Percentiles rank a stretch among this genome's conserved stretches.
phyloP scores from a whole-genome alignment of 345 rosid species.

The Luvunga scandens region DNA sequence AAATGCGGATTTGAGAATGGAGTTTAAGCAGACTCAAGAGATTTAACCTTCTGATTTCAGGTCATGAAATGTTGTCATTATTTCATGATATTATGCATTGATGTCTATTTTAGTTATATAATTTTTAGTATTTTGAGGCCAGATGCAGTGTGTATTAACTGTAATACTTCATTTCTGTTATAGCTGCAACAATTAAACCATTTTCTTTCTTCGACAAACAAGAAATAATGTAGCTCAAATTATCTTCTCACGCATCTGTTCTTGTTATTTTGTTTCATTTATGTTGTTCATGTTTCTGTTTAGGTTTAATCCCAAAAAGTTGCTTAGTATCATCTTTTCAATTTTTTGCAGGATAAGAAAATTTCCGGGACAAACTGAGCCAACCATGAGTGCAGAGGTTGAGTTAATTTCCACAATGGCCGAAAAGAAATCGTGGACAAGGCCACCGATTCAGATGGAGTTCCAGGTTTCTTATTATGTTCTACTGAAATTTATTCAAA shows the following conservation, averaged over 20 bases:
- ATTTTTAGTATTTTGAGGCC: not conserved
- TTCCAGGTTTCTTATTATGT: slow-evolving; percentile 63
- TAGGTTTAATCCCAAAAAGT: not conserved
- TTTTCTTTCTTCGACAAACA: not conserved
- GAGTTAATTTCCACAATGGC: slow-evolving; percentile 92
- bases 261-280: not conserved
- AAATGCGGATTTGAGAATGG: not conserved
- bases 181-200: not conserved
- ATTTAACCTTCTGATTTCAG: not conserved
- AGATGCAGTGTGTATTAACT: not conserved
- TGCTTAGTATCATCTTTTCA: slow-evolving; percentile 4
- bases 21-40: not conserved
- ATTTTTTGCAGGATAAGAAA: slow-evolving; percentile 71
- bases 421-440: slow-evolving; percentile 95
- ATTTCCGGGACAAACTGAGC: slow-evolving; percentile 98
- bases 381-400: slow-evolving; percentile 95
- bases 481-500: not conserved
- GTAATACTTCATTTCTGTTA: not conserved
- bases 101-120: not conserved
- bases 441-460: slow-evolving; percentile 99
- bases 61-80: not conserved
- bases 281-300: not conserved
- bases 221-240: not conserved
- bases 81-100: not conserved
- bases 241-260: not conserved